These are phyloP conservation scores for Xylaria sp. DNA, from an alignment of 2,329 filamentous ascomycete genomes.

Conservation along the genomic window DNA sequence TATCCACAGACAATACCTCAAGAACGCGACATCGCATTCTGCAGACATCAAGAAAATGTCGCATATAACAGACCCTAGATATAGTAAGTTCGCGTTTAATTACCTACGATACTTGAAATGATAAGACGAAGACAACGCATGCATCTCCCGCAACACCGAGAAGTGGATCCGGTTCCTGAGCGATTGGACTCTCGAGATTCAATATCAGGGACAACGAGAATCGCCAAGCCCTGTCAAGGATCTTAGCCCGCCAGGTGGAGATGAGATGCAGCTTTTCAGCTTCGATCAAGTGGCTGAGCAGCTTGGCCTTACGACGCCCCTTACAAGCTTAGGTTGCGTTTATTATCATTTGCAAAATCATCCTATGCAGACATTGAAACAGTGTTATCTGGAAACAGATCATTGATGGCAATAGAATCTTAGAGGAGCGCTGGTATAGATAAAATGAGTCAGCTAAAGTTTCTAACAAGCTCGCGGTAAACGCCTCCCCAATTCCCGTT, in stretches of 20 bases:
- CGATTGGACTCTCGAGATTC: constrained; percentile 14
- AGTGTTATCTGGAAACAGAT: background rate
- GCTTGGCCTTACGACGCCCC: constrained; percentile 18
- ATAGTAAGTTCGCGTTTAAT: background rate
- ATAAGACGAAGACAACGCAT: constrained; percentile 8
- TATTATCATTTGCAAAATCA: background rate
- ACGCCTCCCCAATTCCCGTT: background rate
- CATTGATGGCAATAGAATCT: background rate
- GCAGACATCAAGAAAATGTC: constrained; percentile 6
- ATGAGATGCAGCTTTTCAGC: constrained; percentile 30
- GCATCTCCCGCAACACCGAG: background rate
- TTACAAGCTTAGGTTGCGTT: too few relatives aligned
- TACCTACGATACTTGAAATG: background rate
- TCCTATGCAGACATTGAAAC: background rate
- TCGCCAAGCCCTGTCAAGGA: constrained; percentile 18
- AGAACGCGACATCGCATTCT: constrained; percentile 14
- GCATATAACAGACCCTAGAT: background rate
- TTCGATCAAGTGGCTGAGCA: constrained; percentile 30
- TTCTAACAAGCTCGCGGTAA: background rate
- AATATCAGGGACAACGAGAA: constrained; percentile 12
- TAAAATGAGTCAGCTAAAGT: background rate
- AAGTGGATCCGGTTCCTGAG: constrained; percentile 9
- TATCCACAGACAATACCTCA: background rate
- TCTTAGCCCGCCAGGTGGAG: constrained; percentile 26
- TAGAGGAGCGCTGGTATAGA: background rate